phyloP scores from a whole-genome alignment of 2,329 filamentous ascomycete genomes.

The Hymenoscyphus albidus region DNA sequence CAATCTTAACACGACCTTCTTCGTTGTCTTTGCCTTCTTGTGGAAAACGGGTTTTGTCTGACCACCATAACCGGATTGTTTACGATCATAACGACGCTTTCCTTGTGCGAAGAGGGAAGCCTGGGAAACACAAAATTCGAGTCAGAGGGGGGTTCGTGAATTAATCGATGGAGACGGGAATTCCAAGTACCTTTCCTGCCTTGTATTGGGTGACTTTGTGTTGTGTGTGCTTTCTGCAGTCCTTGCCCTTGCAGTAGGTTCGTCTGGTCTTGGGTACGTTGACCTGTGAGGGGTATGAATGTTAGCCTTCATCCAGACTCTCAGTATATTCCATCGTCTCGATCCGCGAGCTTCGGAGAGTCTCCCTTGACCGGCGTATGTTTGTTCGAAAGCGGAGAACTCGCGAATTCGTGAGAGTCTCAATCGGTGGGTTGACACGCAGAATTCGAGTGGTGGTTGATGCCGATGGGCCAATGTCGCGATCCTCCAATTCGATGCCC shows the following conservation, averaged over 20 bases:
- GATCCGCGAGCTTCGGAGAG: not conserved
- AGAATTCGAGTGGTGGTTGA: not conserved
- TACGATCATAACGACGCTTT: conserved; percentile 99
- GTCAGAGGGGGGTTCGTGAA: conserved; percentile 19
- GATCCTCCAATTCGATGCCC: conserved; percentile 7
- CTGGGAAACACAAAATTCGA: conserved; percentile 35
- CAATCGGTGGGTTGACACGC: not conserved
- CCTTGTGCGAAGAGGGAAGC: conserved; percentile 95
- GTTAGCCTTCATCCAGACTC: conserved; percentile 22
- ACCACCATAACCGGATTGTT: conserved; percentile 99
- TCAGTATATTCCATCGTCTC: conserved; percentile 9
- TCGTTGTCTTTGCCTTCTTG: conserved; percentile 99
- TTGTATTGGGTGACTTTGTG: conserved; percentile 97
- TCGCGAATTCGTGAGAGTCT: not conserved
- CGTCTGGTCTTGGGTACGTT: conserved; percentile 98
- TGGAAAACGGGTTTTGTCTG: conserved; percentile 99
- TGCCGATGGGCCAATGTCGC: not conserved
- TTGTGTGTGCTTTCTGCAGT: conserved; percentile 87
- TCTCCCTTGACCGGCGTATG: not conserved
- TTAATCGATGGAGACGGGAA: not conserved
- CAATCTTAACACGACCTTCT: conserved; percentile 98
- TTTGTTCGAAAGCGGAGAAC: conserved; percentile 2
- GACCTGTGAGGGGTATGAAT: conserved; percentile 50
- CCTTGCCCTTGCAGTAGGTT: conserved; percentile 96
- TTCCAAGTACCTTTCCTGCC: conserved; percentile 71